Conservation (phyloP, 331 rosid genomes). For the Cucumis variabilis region DNA sequence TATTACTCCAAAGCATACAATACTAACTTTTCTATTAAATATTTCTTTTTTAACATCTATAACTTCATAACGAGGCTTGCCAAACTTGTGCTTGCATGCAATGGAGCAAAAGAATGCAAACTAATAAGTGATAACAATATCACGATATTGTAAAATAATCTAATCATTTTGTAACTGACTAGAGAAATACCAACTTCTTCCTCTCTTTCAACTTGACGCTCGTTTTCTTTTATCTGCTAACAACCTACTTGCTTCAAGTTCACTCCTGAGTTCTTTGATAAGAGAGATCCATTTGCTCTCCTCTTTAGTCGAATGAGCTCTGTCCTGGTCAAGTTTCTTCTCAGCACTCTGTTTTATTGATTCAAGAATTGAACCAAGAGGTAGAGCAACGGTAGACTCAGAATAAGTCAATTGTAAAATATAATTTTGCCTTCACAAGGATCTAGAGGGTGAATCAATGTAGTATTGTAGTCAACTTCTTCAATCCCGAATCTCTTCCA, state of each 20-base stretch:
- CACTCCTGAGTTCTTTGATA: slow-evolving; percentile 81
- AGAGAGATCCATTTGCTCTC: slow-evolving; percentile 95
- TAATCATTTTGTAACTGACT: slow-evolving; percentile 53
- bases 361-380: slow-evolving; percentile 57
- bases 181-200: slow-evolving; percentile 77
- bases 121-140: neutral
- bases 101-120: neutral
- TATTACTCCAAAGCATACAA: neutral
- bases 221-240: slow-evolving; percentile 66
- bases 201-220: slow-evolving; percentile 85
- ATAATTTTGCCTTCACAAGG: slow-evolving; percentile 24
- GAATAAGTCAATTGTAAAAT: slow-evolving; percentile 67
- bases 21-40: neutral
- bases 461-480: too few species aligned
- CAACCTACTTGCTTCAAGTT: slow-evolving; percentile 80
- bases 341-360: slow-evolving; percentile 19
- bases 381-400: slow-evolving; percentile 56
- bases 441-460: too few species aligned
- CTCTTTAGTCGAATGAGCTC: slow-evolving; percentile 82
- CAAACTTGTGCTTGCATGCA: neutral
- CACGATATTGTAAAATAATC: slow-evolving; percentile 7
- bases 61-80: neutral
- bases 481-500: too few species aligned
- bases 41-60: neutral
- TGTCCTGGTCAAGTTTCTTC: slow-evolving; percentile 71